Evolutionary conservation across 192 early-diverging fungal genomes (phyloP), one percentile per base, ranked within the genome.

Genomic region (Entomortierella beljakovae): DNA sequence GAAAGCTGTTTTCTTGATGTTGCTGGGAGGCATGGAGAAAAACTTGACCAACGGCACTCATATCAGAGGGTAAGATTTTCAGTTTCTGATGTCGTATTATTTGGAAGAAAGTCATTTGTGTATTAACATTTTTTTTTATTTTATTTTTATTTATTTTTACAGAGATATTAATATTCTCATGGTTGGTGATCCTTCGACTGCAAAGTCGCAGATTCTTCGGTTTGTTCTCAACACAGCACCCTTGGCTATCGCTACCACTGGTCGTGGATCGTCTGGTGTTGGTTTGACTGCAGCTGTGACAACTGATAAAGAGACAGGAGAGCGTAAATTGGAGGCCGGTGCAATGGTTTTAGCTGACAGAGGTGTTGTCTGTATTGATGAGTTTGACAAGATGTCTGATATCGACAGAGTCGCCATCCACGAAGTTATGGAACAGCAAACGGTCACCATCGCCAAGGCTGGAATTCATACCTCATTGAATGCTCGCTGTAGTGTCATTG

Each of bases 401-500:
- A 88, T 93, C 22, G 98, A 99, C 74, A 91, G 97, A 62, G 96
- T 98, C 3, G 97, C 98, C 0, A 99, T 99, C 84, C 98, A 99
- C 86, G 98, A 99, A 91, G 98, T 98, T 2, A 99, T 99, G 98
- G 98, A 99, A 87, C 98, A 99, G 83, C 98, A 99, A 86, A 98
- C 97, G 5, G 94, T 98, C 10, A 97, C 95, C 0, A 95, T 98
- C 61, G 95, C 94, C 43, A 97, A 98, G 82, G 98, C 98, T 6
- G 98, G 98, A n/a, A 98, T 99, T 61, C 96, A 98, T 73, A 98
- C 97, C 1, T 95, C 95, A 7, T 84, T 99, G 34, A 99, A 99
- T 83, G 97, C 98, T 20, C 90, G 98, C 18, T 97, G 96, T 82
- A 94, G 92, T 60, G 96, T 99, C 25, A 87, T 99, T 62, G 98